phyloP scores from a whole-genome alignment of 176 grass and related monocot species.

The Eleusine coracana region DNA sequence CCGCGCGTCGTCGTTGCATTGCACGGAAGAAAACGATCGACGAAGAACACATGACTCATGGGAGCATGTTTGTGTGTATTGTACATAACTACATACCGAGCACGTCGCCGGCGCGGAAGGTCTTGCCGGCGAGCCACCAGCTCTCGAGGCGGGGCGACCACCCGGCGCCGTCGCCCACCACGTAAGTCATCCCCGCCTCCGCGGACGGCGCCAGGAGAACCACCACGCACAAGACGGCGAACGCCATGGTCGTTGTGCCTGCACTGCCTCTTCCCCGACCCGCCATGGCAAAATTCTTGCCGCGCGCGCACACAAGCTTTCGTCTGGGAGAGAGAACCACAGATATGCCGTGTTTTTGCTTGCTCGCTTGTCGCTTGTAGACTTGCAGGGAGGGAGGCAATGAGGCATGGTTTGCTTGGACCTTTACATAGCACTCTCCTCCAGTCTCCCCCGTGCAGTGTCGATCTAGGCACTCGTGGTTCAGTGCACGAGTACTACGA shows the following conservation, averaged over 20 bases:
- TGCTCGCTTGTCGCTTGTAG: not conserved
- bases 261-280: constrained; percentile 40
- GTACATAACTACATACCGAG: constrained; percentile 22
- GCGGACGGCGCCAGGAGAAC: not conserved
- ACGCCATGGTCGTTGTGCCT: not conserved
- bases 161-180: constrained; percentile 39
- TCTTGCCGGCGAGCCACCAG: constrained; percentile 28
- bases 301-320: not conserved
- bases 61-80: no score
- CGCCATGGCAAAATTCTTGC: not conserved
- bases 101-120: constrained; percentile 50
- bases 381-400: not conserved
- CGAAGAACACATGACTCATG: no score
- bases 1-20: no score
- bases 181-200: constrained; percentile 29
- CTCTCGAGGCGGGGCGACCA: constrained; percentile 30
- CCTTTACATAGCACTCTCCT: not conserved
- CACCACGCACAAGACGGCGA: not conserved
- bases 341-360: not conserved
- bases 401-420: not conserved
- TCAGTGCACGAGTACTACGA: not conserved
- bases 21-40: no score
- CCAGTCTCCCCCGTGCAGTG: not conserved
- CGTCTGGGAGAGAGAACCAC: not conserved
- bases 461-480: not conserved